Conservation (phyloP, 2,329 filamentous ascomycete species). For the Fusarium avenaceum region DNA sequence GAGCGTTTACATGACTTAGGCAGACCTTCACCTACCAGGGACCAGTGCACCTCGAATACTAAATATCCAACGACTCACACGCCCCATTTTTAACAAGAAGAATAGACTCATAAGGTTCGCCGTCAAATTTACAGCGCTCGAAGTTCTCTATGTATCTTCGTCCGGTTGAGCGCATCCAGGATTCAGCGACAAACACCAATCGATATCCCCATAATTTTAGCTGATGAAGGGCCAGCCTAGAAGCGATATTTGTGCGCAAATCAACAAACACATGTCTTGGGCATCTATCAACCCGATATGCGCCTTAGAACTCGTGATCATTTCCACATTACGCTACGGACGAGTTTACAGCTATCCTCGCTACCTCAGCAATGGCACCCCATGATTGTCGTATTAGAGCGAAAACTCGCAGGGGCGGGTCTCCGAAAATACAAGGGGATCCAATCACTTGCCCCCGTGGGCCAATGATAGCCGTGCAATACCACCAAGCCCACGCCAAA, state of each 20-base stretch:
- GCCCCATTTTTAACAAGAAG: background rate
- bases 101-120: background rate
- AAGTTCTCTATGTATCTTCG: background rate
- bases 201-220: background rate
- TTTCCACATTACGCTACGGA: background rate
- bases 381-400: slow-evolving; percentile 15
- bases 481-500: background rate
- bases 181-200: background rate
- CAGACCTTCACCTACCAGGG: background rate
- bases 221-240: background rate
- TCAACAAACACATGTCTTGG: too few species aligned
- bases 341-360: slow-evolving; percentile 7
- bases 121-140: background rate
- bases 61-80: background rate
- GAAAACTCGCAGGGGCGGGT: slow-evolving; percentile 13
- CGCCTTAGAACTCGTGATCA: background rate
- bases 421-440: slow-evolving; percentile 29
- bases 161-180: background rate
- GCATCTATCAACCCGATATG: background rate
- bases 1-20: background rate
- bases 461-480: slow-evolving; percentile 25
- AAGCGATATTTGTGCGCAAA: background rate
- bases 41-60: background rate
- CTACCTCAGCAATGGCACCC: background rate
- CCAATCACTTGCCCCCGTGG: slow-evolving; percentile 42